Conservation (phyloP, 306 rosid species). For the Sechiopsis laciniata region DNA sequence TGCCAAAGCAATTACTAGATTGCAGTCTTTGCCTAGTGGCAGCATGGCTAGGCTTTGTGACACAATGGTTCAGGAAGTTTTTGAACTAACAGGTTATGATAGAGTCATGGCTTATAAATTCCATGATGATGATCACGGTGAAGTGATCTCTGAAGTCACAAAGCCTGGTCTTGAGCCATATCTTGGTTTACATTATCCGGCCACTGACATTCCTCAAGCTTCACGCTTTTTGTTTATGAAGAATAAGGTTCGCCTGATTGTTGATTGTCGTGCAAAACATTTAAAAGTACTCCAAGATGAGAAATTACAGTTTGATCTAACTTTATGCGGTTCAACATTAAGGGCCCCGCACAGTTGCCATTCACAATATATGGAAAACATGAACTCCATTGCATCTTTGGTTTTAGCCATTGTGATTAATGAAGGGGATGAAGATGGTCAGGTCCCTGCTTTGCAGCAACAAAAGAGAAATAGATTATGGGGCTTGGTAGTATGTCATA, state of each 20-base stretch:
- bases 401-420: slow-evolving; percentile 90
- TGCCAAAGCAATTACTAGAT: slow-evolving; percentile 71
- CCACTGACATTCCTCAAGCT: slow-evolving; percentile 15
- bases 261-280: slow-evolving; percentile 75
- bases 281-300: slow-evolving; percentile 78
- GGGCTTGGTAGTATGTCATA: slow-evolving; percentile 97
- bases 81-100: not conserved
- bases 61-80: slow-evolving; percentile 5
- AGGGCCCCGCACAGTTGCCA: slow-evolving; percentile 96
- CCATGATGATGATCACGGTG: slow-evolving; percentile 4
- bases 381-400: slow-evolving; percentile 83
- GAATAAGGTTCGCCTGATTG: slow-evolving; percentile 90
- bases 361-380: slow-evolving; percentile 72
- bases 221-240: not conserved
- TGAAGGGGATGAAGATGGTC: slow-evolving; percentile 77
- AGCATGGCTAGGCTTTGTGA: not conserved
- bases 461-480: slow-evolving; percentile 84
- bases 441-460: slow-evolving; percentile 44
- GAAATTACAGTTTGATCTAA: slow-evolving; percentile 63
- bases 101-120: slow-evolving; percentile 1
- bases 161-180: not conserved
- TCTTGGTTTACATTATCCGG: slow-evolving; percentile 14
- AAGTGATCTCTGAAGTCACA: not conserved
- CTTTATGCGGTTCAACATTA: slow-evolving; percentile 86
- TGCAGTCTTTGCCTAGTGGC: not conserved